These are phyloP conservation scores for Rhodamnia argentea DNA, from an alignment of 345 rosid genomes.

Conservation along the genomic window DNA sequence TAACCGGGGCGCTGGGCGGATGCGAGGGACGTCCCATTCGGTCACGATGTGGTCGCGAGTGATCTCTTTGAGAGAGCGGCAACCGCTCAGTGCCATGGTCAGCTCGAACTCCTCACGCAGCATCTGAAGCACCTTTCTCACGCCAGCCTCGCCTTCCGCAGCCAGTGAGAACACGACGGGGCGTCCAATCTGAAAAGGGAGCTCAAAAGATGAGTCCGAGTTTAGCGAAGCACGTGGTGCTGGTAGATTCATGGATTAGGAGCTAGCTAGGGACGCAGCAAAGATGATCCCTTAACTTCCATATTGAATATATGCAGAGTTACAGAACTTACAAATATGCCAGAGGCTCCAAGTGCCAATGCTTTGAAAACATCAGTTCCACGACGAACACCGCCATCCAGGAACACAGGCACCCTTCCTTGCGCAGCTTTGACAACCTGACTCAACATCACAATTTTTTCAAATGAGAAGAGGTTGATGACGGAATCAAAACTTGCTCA, in stretches of 20 bases:
- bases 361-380: slow-evolving; percentile 99
- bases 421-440: slow-evolving; percentile 90
- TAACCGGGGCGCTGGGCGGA: slow-evolving; percentile 20
- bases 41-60: slow-evolving; percentile 59
- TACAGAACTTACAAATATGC: slow-evolving; percentile 65
- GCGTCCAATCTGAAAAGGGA: slow-evolving; percentile 62
- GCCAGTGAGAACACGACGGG: slow-evolving; percentile 79
- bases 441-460: not conserved
- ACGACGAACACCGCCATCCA: slow-evolving; percentile 93
- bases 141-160: slow-evolving; percentile 71
- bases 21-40: slow-evolving; percentile 62
- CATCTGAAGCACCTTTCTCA: slow-evolving; percentile 64
- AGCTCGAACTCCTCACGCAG: slow-evolving; percentile 75
- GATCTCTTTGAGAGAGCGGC: slow-evolving; percentile 76
- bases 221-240: not conserved
- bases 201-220: not conserved
- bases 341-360: slow-evolving; percentile 91
- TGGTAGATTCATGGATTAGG: not conserved
- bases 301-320: not conserved
- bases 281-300: not conserved
- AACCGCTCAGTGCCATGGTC: slow-evolving; percentile 86
- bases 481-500: not conserved
- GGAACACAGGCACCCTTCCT: slow-evolving; percentile 82
- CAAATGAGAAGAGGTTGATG: not conserved
- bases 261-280: not conserved